Percentiles rank a stretch among this genome's conserved stretches.
These are phyloP conservation scores for Wickerhamiella cacticola DNA, from an alignment of 805 yeast species.

Conservation along the genomic window DNA sequence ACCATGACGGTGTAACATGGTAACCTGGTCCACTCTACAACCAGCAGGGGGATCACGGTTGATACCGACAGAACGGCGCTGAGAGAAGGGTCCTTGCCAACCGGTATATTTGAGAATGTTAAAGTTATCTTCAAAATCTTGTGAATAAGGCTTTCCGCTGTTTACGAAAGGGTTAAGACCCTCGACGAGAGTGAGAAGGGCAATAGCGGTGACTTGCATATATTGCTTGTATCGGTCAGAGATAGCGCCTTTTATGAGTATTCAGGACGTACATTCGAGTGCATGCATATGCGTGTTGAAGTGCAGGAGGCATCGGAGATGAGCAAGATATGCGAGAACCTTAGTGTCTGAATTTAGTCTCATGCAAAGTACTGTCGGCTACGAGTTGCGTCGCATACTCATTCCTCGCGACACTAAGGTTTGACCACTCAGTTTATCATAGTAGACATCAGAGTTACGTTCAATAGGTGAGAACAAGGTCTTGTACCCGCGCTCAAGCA, in stretches of 20 bases:
- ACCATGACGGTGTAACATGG: conserved; percentile 44
- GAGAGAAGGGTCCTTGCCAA: conserved; percentile 44
- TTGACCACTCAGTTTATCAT: too few species aligned
- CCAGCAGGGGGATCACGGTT: conserved; percentile 40
- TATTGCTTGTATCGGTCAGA: too few species aligned
- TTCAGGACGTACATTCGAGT: not conserved
- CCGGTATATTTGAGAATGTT: conserved; percentile 39
- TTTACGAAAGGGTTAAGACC: conserved; percentile 9
- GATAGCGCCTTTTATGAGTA: too few species aligned
- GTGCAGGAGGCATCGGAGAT: not conserved
- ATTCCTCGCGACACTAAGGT: too few species aligned
- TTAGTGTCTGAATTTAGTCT: not conserved
- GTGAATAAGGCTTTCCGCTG: conserved; percentile 20
- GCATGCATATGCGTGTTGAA: not conserved
- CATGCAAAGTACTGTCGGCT: not conserved
- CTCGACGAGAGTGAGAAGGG: conserved; percentile 11
- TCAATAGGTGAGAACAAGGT: too few species aligned
- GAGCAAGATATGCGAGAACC: conserved; percentile 3
- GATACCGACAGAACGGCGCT: conserved; percentile 41
- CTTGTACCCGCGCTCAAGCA: too few species aligned
- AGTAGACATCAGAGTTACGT: too few species aligned
- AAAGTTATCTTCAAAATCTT: conserved; percentile 32
- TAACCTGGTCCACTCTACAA: conserved; percentile 45
- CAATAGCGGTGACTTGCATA: conserved; percentile 9
- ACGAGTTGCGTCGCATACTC: too few species aligned